Percentiles rank a stretch among this genome's conserved stretches.
Evolutionary conservation across 2,329 filamentous ascomycete genomes (phyloP).

Genomic region (Botrytis hyacinthi): DNA sequence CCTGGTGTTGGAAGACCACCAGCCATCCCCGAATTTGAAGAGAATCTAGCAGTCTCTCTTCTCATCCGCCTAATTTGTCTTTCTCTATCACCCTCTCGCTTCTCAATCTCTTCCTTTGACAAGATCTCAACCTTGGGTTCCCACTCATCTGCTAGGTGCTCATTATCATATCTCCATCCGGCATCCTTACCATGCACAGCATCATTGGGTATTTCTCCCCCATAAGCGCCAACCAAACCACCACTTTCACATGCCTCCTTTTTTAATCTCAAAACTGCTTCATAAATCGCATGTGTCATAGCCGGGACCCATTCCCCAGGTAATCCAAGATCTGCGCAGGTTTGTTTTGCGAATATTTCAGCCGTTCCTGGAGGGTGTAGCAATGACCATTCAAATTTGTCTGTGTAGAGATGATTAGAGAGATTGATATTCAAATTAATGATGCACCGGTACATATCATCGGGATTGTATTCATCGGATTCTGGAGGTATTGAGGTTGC

Average conservation of each 20-base stretch:
- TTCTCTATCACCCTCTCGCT: constrained; percentile 90
- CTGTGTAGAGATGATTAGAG: constrained; percentile 86
- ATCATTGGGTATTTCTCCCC: constrained; percentile 80
- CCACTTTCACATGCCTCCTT: constrained; percentile 95
- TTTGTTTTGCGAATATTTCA: constrained; percentile 87
- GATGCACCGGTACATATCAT: constrained; percentile 93
- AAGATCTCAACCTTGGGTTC: constrained; percentile 78
- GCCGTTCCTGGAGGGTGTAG: constrained; percentile 88
- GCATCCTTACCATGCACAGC: constrained; percentile 78
- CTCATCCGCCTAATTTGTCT: constrained; percentile 82
- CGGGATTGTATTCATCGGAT: constrained; percentile 77
- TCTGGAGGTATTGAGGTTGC: constrained; percentile 63
- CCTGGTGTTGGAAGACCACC: constrained; percentile 65
- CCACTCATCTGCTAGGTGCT: constrained; percentile 82
- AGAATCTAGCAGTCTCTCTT: constrained; percentile 89
- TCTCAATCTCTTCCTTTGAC: constrained; percentile 96
- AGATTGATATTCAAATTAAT: constrained; percentile 89
- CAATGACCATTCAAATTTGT: constrained; percentile 97
- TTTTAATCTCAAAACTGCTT: constrained; percentile 86
- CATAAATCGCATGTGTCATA: constrained; percentile 95
- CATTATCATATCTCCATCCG: constrained; percentile 93
- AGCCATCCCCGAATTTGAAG: constrained; percentile 77
- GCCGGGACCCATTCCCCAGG: constrained; percentile 91
- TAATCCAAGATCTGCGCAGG: constrained; percentile 87
- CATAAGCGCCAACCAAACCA: constrained; percentile 74